Percentiles rank a stretch among this genome's conserved stretches.
phyloP scores from a whole-genome alignment of 1,284 basidiomycete genomes.

The Cryptococcus sp. region DNA sequence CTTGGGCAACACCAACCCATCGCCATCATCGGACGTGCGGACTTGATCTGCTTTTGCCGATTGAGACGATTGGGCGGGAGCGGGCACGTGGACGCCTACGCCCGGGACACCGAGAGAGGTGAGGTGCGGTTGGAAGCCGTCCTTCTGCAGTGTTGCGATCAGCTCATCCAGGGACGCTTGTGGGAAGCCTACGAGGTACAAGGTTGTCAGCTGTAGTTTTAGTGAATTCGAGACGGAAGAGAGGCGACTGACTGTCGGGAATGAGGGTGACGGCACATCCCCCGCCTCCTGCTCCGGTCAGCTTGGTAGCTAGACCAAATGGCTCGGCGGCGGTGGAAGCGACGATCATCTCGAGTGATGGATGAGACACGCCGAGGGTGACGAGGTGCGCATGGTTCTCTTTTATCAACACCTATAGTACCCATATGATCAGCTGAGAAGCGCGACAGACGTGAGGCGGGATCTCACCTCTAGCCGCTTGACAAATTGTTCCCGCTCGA shows the following conservation, averaged over 20 bases:
- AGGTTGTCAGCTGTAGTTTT: not conserved
- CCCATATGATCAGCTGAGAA: not conserved
- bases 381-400: constrained; percentile 88
- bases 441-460: not conserved
- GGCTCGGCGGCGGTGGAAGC: constrained; percentile 65
- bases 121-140: constrained; percentile 81
- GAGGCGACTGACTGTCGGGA: constrained; percentile 68
- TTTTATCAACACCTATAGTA: constrained; percentile 68
- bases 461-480: constrained; percentile 41
- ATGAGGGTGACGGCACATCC: constrained; percentile 95
- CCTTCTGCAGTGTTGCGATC: constrained; percentile 62
- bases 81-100: constrained; percentile 65
- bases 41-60: constrained; percentile 16
- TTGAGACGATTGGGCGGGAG: not conserved
- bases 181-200: constrained; percentile 64
- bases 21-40: constrained; percentile 22
- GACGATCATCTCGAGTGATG: constrained; percentile 80
- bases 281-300: constrained; percentile 98
- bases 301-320: constrained; percentile 83
- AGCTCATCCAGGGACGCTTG: constrained; percentile 63
- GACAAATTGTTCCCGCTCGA: constrained; percentile 63
- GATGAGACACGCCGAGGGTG: constrained; percentile 90
- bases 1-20: constrained; percentile 34
- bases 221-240: not conserved
- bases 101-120: constrained; percentile 92